Base-by-base conservation (phyloP, 2,329 filamentous ascomycete genomes). In the Calonectria montana region DNA sequence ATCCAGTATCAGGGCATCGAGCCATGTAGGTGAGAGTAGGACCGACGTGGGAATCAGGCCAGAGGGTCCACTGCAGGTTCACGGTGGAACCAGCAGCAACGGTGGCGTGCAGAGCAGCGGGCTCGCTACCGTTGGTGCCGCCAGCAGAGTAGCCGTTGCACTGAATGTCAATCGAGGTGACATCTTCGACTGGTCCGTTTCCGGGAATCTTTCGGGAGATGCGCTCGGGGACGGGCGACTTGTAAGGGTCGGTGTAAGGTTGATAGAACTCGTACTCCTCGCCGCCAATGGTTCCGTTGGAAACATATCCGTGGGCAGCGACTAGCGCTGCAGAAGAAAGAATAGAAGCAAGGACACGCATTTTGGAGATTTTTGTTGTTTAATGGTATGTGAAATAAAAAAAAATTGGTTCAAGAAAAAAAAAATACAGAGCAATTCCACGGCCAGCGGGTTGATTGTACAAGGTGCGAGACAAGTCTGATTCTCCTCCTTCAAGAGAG, bases 21-120 rank as follows among this genome's bases (percentile, higher is more conserved):
- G 90, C 90, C 88, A 91, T 90, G 77, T 91, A 91, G 1, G 89
- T 91, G 68, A 91, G 83, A 1, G 87, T 80, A 1, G 89, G 89
- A 0, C 90, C 89, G 35, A 88, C 82, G 70, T 90, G 88, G 6
- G 83, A 86, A 9, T 86, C 84, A 0, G 85, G 84, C 85, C 85
- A 87, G 2, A 86, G 76, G 6, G 89, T 91, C 89, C 90, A 91
- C 67, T 82, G 82, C 3, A 91, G 83, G 12, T 85, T 86, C 41
- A 91, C 87, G 0, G 83, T 85, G 2, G 86, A 87, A 2, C 90
- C 90, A 3, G 90, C 89, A 6, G 86, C 83, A 5, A 84, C 89
- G 0, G 86, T 80, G 2, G 88, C 90, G 73, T 89, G 88, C 0
- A 91, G 84, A 4, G 86, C 79, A 2, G 89, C 90, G 6, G 89